Conservation (phyloP, 768 basidiomycete species). For the Hydnomerulius pinastri region DNA sequence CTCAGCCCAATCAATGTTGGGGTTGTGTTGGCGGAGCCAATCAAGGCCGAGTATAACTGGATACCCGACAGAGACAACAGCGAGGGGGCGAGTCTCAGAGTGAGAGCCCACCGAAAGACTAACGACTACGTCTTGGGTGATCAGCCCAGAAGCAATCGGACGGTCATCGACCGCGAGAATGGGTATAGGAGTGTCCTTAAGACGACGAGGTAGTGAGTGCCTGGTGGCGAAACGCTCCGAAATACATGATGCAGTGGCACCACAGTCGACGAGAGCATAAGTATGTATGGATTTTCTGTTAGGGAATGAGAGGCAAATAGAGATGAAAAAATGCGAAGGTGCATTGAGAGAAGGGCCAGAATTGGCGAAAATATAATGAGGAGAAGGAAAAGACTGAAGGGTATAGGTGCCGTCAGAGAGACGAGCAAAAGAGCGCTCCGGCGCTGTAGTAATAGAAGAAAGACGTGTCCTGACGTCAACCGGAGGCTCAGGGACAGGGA, state of each 20-base stretch:
- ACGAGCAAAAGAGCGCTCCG: not conserved
- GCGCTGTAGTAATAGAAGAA: not conserved
- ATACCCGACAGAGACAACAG: slow-evolving; percentile 32
- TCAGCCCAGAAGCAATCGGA: slow-evolving; percentile 41
- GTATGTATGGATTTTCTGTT: slow-evolving; percentile 19
- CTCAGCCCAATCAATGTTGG: not conserved
- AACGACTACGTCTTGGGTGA: slow-evolving; percentile 39
- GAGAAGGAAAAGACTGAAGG: slow-evolving; percentile 5
- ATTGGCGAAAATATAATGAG: slow-evolving; percentile 10
- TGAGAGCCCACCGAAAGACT: slow-evolving; percentile 27
- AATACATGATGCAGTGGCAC: slow-evolving; percentile 38
- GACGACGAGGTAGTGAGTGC: slow-evolving; percentile 34
- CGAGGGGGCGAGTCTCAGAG: slow-evolving; percentile 30
- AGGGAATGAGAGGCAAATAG: slow-evolving; percentile 1
- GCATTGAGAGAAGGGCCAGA: not conserved
- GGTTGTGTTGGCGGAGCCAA: slow-evolving; percentile 4
- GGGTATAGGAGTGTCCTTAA: slow-evolving; percentile 33
- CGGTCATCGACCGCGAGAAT: slow-evolving; percentile 39
- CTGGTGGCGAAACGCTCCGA: slow-evolving; percentile 34
- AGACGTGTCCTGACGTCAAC: slow-evolving; percentile 12
- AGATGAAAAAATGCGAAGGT: not conserved
- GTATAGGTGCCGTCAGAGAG: slow-evolving; percentile 7
- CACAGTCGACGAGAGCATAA: slow-evolving; percentile 39
- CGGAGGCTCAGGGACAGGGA: slow-evolving; percentile 22
- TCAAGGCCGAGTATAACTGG: slow-evolving; percentile 24